A percentile compares a stretch with the other conserved stretches of the same genome.
Evolutionary conservation across 345 rosid species (phyloP).

Genomic region (Dimocarpus longan): DNA sequence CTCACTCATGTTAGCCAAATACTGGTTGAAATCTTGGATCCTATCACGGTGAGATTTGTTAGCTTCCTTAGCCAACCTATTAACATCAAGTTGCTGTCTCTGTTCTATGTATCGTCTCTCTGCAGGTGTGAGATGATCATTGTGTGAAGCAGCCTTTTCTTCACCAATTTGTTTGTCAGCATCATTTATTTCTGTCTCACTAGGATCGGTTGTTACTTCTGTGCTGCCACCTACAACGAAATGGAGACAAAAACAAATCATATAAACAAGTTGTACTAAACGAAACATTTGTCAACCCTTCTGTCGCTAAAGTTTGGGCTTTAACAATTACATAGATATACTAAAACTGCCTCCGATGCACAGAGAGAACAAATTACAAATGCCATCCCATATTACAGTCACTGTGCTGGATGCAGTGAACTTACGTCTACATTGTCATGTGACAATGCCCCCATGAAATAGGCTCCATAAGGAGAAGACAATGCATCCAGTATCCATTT

Average conservation of each 20-base stretch:
- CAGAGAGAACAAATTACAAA: not conserved
- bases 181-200: constrained; percentile 35
- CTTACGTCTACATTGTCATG: not conserved
- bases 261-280: not conserved
- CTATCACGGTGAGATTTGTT: constrained; percentile 64
- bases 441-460: not conserved
- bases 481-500: not conserved
- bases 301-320: not conserved
- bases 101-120: constrained; percentile 63
- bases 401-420: not conserved
- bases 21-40: constrained; percentile 69
- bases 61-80: constrained; percentile 60
- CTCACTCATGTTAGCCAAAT: constrained; percentile 71
- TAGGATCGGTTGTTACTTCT: constrained; percentile 25
- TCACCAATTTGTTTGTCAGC: constrained; percentile 39
- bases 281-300: not conserved
- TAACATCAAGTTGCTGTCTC: constrained; percentile 51
- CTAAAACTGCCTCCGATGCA: not conserved
- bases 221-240: constrained; percentile 36
- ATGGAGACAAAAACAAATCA: not conserved
- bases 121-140: constrained; percentile 51
- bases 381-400: not conserved
- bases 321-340: not conserved
- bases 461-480: not conserved
- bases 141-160: constrained; percentile 38